phyloP scores from a whole-genome alignment of 2,329 filamentous ascomycete genomes.

The Lachnellula hyalina region DNA sequence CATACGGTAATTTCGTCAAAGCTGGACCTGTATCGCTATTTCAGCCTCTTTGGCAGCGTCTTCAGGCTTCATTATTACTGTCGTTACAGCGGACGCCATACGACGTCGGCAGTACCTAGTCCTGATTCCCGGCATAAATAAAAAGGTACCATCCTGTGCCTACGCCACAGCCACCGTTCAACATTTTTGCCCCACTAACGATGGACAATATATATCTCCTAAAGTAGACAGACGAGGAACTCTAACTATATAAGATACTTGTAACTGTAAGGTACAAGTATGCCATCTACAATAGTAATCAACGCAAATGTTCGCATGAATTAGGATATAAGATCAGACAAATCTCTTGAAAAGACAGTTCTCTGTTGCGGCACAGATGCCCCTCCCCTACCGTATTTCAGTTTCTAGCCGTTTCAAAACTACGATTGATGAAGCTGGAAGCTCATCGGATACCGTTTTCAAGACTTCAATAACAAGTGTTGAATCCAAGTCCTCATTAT shows the following conservation, averaged over 20 bases:
- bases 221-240: background rate
- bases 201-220: background rate
- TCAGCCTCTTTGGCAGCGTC: background rate
- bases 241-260: background rate
- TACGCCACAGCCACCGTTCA: background rate
- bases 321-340: no score
- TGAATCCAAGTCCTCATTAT: no score
- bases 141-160: background rate
- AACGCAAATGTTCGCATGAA: no score
- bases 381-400: background rate
- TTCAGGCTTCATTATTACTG: background rate
- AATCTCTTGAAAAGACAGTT: no score
- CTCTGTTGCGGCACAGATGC: no score
- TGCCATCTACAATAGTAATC: no score
- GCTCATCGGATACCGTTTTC: no score
- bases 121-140: background rate
- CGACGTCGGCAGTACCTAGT: background rate
- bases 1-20: no score
- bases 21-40: background rate
- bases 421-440: no score
- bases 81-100: background rate
- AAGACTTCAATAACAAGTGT: no score
- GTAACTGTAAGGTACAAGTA: background rate
- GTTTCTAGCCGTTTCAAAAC: background rate
- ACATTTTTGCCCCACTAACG: background rate